A percentile compares a stretch with the other conserved stretches of the same genome.
Evolutionary conservation across 176 grass and related monocot genomes (phyloP).

Genomic region (Bothriochloa decipiens): DNA sequence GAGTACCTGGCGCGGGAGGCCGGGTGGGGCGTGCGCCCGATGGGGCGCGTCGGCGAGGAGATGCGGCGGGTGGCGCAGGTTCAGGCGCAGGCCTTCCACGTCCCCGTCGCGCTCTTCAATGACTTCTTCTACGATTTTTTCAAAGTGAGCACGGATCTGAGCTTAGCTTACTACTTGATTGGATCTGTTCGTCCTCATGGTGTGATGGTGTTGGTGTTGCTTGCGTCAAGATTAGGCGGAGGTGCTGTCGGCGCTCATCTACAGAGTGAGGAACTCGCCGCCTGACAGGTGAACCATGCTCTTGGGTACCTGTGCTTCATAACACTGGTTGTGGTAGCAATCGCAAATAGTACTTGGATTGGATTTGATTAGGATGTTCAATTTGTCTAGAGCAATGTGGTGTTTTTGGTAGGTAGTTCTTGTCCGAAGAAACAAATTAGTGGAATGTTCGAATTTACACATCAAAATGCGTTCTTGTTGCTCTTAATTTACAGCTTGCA

Average conservation of each 20-base stretch:
- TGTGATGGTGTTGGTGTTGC: background rate
- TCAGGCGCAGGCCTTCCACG: constrained; percentile 93
- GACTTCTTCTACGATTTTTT: constrained; percentile 84
- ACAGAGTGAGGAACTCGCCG: constrained; percentile 78
- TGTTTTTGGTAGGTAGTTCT: background rate
- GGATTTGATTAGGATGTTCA: background rate
- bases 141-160: constrained; percentile 57
- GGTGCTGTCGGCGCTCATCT: constrained; percentile 83
- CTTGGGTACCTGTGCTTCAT: constrained; percentile 4
- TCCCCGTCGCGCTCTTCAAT: constrained; percentile 69
- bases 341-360: background rate
- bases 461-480: background rate
- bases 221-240: constrained; percentile 80
- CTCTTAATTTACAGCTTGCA: background rate
- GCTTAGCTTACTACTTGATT: background rate
- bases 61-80: constrained; percentile 76
- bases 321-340: background rate
- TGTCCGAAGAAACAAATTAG: background rate
- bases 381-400: background rate
- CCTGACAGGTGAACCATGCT: constrained; percentile 62
- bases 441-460: background rate
- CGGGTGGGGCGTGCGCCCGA: constrained; percentile 74
- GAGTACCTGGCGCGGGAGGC: constrained; percentile 59
- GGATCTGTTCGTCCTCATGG: background rate
- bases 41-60: constrained; percentile 73